Percentiles rank a stretch among this genome's conserved stretches.
Conservation (phyloP, 129 eudicot genomes). For the Escallonia rubra region DNA sequence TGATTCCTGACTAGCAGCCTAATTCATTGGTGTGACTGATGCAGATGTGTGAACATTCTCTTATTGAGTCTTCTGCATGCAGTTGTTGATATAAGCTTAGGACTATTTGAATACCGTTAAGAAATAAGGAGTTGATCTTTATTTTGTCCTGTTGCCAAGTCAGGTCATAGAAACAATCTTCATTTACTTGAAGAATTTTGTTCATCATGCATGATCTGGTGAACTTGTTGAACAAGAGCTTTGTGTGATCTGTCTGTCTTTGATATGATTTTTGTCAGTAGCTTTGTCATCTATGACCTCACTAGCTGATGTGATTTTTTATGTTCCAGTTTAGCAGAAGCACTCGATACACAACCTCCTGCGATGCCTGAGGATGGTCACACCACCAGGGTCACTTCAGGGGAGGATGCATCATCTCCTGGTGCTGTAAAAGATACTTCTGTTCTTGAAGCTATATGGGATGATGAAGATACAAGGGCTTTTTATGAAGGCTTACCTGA, state of each 20-base stretch:
- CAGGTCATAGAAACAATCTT: too few relatives aligned
- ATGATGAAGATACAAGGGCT: slow-evolving; percentile 92
- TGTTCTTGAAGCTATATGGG: slow-evolving; percentile 82
- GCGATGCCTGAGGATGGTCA: slow-evolving; percentile 97
- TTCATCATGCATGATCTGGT: too few relatives aligned
- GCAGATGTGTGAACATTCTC: too few relatives aligned
- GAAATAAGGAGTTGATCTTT: too few relatives aligned
- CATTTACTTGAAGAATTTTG: too few relatives aligned
- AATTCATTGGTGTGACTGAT: too few relatives aligned
- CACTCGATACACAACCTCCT: slow-evolving; percentile 95
- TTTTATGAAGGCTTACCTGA: slow-evolving; percentile 92
- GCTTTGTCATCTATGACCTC: not conserved
- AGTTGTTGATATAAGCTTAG: too few relatives aligned
- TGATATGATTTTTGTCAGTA: slow-evolving; percentile 6
- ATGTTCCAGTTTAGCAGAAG: slow-evolving; percentile 79
- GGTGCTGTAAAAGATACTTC: slow-evolving; percentile 74
- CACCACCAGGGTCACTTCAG: slow-evolving; percentile 81
- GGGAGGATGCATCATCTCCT: slow-evolving; percentile 69
- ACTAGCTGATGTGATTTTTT: slow-evolving; percentile 4
- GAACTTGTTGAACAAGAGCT: not conserved
- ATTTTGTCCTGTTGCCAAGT: too few relatives aligned
- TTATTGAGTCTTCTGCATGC: too few relatives aligned
- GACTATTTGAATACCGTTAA: too few relatives aligned
- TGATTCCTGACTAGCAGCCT: too few relatives aligned
- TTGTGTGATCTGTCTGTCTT: not conserved